Evolutionary conservation across 371 early-diverging fungal species (phyloP).

Genomic region (Mycotypha africana): DNA sequence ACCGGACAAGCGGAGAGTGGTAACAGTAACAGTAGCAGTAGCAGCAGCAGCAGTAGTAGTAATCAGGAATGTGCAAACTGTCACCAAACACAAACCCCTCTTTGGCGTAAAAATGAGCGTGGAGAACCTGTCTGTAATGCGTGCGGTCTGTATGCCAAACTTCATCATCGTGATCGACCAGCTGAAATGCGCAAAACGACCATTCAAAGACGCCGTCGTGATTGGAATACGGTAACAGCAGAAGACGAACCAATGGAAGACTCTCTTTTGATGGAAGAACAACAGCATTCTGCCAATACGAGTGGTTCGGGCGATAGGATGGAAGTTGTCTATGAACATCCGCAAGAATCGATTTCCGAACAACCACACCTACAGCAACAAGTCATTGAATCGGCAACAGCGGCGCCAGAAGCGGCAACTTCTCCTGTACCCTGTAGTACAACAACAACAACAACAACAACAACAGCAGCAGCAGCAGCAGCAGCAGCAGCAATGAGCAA

Average conservation of each 20-base stretch:
- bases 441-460: background rate
- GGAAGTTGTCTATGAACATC: no score
- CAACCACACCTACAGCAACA: no score
- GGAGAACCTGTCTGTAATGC: constrained; percentile 89
- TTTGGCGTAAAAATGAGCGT: constrained; percentile 84
- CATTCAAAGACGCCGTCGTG: constrained; percentile 26
- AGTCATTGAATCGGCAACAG: background rate
- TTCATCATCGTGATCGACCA: constrained; percentile 25
- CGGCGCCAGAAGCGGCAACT: background rate
- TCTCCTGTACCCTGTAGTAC: background rate
- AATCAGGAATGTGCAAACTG: constrained; percentile 72
- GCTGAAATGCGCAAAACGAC: constrained; percentile 26
- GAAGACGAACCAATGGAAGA: constrained; percentile 3
- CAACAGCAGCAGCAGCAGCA: no score
- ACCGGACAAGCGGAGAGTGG: no score
- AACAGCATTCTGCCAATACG: no score
- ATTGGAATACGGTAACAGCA: constrained; percentile 15
- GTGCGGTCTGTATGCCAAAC: constrained; percentile 73
- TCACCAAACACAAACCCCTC: constrained; percentile 79
- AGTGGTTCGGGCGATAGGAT: no score
- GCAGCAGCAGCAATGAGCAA: no score
- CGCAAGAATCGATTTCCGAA: background rate
- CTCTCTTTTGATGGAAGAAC: background rate
- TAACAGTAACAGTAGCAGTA: no score
- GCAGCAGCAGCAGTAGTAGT: no score